These are phyloP conservation scores for Triticum dicoccoides DNA, from an alignment of 176 grass and related monocot species.

Conservation along the genomic window DNA sequence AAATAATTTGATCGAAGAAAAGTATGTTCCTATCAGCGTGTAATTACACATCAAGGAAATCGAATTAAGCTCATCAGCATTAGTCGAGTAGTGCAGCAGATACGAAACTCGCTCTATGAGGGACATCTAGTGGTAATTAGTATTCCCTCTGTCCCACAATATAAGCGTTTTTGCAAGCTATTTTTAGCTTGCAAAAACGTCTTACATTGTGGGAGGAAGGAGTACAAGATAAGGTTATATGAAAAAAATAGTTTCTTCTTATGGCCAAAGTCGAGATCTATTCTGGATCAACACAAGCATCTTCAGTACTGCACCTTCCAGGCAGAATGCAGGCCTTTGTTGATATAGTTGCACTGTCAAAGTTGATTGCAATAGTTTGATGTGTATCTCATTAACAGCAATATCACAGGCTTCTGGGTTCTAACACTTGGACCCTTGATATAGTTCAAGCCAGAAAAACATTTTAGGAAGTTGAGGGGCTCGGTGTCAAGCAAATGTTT, in stretches of 20 bases:
- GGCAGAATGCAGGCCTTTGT: neutral
- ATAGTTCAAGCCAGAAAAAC: neutral
- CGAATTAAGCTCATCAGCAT: neutral
- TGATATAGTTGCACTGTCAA: neutral
- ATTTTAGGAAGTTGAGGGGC: no score
- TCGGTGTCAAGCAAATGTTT: no score
- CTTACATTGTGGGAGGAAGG: no score
- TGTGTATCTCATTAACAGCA: neutral
- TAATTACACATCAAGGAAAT: neutral
- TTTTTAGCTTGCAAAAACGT: no score
- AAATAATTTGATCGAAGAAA: neutral
- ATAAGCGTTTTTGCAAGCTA: no score
- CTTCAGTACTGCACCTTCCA: no score
- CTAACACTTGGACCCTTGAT: no score
- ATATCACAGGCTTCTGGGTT: neutral
- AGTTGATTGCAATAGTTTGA: neutral
- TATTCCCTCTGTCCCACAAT: no score
- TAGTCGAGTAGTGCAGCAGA: neutral
- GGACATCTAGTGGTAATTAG: neutral
- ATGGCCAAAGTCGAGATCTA: no score
- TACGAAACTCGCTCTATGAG: neutral
- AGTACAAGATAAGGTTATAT: neutral
- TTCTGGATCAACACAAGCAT: no score
- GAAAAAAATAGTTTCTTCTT: no score
- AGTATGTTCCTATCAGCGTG: neutral